Percentiles rank a stretch among this genome's conserved stretches.
Conservation (phyloP, 768 basidiomycete genomes). For the Cystobasidium ongulense region DNA sequence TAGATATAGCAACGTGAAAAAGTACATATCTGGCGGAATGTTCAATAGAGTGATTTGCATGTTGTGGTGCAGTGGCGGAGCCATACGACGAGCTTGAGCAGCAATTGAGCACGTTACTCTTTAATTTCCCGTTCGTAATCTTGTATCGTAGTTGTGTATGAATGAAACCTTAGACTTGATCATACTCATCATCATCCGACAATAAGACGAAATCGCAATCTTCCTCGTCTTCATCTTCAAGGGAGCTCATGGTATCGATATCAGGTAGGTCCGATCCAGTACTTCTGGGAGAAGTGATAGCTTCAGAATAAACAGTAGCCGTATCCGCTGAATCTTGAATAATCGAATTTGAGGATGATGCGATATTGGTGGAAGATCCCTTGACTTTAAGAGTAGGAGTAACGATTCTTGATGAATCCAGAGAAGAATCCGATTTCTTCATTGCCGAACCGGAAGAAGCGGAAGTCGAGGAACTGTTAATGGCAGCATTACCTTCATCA, state of each 20-base stretch:
- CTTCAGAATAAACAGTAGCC: neutral
- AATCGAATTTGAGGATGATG: neutral
- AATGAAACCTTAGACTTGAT: neutral
- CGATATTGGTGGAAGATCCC: neutral
- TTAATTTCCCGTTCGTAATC: no score
- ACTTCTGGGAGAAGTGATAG: conserved; percentile 15
- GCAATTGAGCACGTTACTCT: no score
- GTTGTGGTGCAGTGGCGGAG: no score
- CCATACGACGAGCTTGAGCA: no score
- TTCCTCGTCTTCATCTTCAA: neutral
- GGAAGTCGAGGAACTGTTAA: neutral
- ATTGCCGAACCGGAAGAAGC: neutral
- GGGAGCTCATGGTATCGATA: neutral
- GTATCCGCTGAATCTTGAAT: neutral
- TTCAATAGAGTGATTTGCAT: no score
- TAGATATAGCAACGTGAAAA: no score
- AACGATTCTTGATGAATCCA: conserved; percentile 9
- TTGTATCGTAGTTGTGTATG: no score
- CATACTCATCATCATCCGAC: conserved; percentile 17
- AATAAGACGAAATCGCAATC: conserved; percentile 23
- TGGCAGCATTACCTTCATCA: neutral
- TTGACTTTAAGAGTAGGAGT: conserved; percentile 9
- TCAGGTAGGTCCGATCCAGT: conserved; percentile 6
- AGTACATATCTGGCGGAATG: no score
- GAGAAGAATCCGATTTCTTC: neutral